A percentile compares a stretch with the other conserved stretches of the same genome.
Evolutionary conservation across 208 protist genomes (phyloP).

Genomic region (Wallacemonas sp.): DNA sequence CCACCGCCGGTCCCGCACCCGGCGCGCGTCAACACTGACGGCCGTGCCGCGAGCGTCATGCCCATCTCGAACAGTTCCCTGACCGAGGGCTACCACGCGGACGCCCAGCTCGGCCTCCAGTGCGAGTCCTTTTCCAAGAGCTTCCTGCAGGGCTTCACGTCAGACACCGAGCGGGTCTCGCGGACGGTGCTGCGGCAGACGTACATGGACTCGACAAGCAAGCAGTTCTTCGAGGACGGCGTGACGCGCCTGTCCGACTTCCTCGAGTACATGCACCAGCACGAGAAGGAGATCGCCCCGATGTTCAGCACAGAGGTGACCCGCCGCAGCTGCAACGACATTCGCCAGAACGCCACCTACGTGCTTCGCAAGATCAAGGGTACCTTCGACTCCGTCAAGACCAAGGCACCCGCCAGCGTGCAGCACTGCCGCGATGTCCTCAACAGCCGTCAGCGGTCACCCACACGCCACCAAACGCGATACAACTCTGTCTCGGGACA

Average conservation of each 20-base stretch:
- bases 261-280: conserved; percentile 38
- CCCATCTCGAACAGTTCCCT: conserved; percentile 16
- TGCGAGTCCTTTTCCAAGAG: conserved; percentile 42
- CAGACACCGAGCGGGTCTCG: conserved; percentile 39
- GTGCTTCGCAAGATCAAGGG: conserved; percentile 48
- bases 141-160: conserved; percentile 50
- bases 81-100: conserved; percentile 31
- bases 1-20: not conserved
- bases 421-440: conserved; percentile 41
- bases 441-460: conserved; percentile 19
- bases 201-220: conserved; percentile 49
- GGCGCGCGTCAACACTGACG: not conserved
- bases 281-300: conserved; percentile 41
- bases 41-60: conserved; percentile 15
- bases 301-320: conserved; percentile 49
- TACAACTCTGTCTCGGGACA: conserved; percentile 20
- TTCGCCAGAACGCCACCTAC: conserved; percentile 51
- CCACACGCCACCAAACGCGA: conserved; percentile 9
- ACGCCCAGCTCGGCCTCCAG: conserved; percentile 30
- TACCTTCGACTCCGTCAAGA: conserved; percentile 51
- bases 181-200: conserved; percentile 37
- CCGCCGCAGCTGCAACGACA: conserved; percentile 28
- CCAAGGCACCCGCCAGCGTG: conserved; percentile 32
- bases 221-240: conserved; percentile 49
- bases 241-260: conserved; percentile 40